A percentile compares a stretch with the other conserved stretches of the same genome.
Evolutionary conservation across 805 yeast species (phyloP).

Genomic region (Starmerella scarabaei): DNA sequence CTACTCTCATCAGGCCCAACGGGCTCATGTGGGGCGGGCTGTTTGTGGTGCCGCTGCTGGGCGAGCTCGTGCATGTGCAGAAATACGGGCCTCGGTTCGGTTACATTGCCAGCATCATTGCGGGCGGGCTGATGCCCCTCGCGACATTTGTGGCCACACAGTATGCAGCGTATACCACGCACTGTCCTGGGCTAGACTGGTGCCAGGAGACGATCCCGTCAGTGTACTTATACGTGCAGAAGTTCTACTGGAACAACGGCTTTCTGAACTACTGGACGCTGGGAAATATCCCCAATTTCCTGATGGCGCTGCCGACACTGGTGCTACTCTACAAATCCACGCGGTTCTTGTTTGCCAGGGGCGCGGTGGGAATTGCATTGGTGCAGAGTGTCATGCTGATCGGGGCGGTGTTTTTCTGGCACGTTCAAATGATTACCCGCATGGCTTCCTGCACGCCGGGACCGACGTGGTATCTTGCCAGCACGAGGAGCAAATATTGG

Average conservation of each 20-base stretch:
- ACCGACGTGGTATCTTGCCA: constrained; percentile 57
- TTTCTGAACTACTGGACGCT: constrained; percentile 70
- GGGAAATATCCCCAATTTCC: constrained; percentile 70
- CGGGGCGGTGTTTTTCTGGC: constrained; percentile 51
- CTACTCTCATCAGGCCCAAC: constrained; percentile 61
- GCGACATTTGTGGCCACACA: constrained; percentile 36
- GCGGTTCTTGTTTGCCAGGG: constrained; percentile 22
- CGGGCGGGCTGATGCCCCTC: constrained; percentile 47
- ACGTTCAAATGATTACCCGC: constrained; percentile 76
- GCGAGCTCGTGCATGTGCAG: constrained; percentile 1
- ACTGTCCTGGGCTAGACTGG: constrained; percentile 74
- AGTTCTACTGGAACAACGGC: constrained; percentile 75
- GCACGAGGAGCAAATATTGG: constrained; percentile 30
- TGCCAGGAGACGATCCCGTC: constrained; percentile 47
- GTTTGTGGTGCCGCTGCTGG: constrained; percentile 29
- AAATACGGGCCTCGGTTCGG: background rate
- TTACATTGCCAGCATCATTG: constrained; percentile 25
- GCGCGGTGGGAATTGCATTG: constrained; percentile 15
- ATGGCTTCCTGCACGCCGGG: constrained; percentile 67
- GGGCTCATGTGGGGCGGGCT: constrained; percentile 58
- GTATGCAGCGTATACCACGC: constrained; percentile 39
- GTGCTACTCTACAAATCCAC: constrained; percentile 34
- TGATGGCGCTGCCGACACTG: constrained; percentile 59
- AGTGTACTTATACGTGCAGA: constrained; percentile 59
- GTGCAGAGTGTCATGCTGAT: constrained; percentile 33